Percentiles rank a stretch among this genome's conserved stretches.
These are phyloP conservation scores for Elongisporangium undulatum DNA, from an alignment of 352 stramenopile genomes.

Conservation along the genomic window DNA sequence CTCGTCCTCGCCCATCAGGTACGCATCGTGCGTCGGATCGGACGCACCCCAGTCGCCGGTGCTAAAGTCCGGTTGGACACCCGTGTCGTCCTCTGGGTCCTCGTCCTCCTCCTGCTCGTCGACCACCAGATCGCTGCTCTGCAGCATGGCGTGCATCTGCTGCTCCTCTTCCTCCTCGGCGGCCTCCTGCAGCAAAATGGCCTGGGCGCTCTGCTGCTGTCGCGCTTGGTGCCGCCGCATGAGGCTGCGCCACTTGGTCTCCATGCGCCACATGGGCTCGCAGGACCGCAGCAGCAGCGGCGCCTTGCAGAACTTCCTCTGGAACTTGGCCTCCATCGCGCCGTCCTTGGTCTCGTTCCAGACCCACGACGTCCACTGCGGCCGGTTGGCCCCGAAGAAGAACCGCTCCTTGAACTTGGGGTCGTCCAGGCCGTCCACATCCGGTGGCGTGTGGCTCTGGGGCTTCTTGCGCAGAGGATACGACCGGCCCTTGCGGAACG, in stretches of 20 bases:
- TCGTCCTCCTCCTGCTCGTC: constrained; percentile 17
- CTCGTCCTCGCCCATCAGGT: background rate
- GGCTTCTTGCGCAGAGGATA: constrained; percentile 53
- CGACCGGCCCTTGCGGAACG: constrained; percentile 74
- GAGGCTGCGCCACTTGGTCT: constrained; percentile 62
- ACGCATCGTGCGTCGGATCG: constrained; percentile 16
- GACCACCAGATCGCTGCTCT: constrained; percentile 17
- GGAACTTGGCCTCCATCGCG: constrained; percentile 52
- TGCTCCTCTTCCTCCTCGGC: constrained; percentile 65
- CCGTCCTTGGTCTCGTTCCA: constrained; percentile 54
- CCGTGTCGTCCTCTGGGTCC: constrained; percentile 30
- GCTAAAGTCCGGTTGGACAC: constrained; percentile 9
- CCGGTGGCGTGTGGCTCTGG: constrained; percentile 8
- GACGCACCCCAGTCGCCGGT: constrained; percentile 13
- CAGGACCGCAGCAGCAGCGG: constrained; percentile 47
- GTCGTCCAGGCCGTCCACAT: constrained; percentile 50
- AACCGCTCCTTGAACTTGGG: constrained; percentile 63
- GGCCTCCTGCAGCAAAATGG: constrained; percentile 63
- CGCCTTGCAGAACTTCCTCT: constrained; percentile 54
- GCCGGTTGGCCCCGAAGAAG: constrained; percentile 34
- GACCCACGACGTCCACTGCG: constrained; percentile 72
- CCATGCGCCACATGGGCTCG: constrained; percentile 52
- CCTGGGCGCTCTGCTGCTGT: constrained; percentile 54
- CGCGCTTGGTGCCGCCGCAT: constrained; percentile 41
- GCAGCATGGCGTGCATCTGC: constrained; percentile 39